A percentile compares a stretch with the other conserved stretches of the same genome.
Evolutionary conservation across 345 rosid species (phyloP).

Genomic region (Turnera subulata): DNA sequence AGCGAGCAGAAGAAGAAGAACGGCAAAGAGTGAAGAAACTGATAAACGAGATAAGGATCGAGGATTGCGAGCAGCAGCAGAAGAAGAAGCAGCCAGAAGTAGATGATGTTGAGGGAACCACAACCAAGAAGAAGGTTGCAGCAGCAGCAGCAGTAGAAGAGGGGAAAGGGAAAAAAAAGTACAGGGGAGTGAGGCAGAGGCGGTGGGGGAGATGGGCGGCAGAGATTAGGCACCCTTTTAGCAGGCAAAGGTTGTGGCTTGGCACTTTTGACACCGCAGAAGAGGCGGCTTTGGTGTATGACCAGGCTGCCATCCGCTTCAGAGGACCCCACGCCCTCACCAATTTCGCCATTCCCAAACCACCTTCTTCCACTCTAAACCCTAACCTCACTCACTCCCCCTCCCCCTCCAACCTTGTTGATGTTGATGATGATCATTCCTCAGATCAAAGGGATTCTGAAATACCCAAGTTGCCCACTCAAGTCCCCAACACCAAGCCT

Average conservation of each 20-base stretch:
- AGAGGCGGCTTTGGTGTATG: slow-evolving; percentile 75
- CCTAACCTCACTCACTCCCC: no score
- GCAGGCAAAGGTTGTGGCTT: slow-evolving; percentile 49
- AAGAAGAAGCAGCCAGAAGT: no score
- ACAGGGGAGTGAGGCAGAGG: slow-evolving; percentile 63
- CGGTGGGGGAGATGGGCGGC: slow-evolving; percentile 85
- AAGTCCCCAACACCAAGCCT: no score
- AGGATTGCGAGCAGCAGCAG: slow-evolving; percentile 1
- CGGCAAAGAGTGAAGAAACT: slow-evolving; percentile 44
- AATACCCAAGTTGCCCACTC: no score
- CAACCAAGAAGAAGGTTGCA: no score
- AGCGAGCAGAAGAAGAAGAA: slow-evolving; percentile 32
- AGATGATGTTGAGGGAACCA: no score
- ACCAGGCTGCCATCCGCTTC: slow-evolving; percentile 55
- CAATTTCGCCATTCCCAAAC: slow-evolving; percentile 51
- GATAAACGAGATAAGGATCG: slow-evolving; percentile 51
- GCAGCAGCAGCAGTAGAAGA: neutral
- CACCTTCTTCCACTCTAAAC: no score
- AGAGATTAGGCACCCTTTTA: slow-evolving; percentile 69
- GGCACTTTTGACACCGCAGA: slow-evolving; percentile 71
- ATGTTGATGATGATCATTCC: no score
- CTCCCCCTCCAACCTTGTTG: no score
- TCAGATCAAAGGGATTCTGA: no score
- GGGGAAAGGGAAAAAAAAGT: slow-evolving; percentile 29
- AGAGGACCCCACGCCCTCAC: slow-evolving; percentile 59